A percentile compares a stretch with the other conserved stretches of the same genome.
Conservation (phyloP, 441 rosid genomes). For the Jatropha multifida region DNA sequence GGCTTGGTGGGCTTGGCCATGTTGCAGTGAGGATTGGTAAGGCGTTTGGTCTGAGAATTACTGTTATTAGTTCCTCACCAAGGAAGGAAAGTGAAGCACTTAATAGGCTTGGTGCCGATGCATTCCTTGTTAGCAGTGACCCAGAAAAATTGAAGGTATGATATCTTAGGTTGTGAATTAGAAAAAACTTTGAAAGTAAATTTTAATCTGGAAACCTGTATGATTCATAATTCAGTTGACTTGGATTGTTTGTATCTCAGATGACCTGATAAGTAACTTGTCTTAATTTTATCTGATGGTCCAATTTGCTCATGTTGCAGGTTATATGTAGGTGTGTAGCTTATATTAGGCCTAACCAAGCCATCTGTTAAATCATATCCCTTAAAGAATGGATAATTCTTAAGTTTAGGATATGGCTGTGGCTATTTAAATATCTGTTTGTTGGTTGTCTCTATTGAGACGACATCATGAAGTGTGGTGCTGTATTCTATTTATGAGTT, state of each 20-base stretch:
- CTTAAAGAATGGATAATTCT: neutral
- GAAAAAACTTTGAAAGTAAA: neutral
- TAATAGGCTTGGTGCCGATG: slow-evolving; percentile 59
- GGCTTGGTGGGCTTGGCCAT: slow-evolving; percentile 93
- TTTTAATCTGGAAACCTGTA: neutral
- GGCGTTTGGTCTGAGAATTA: slow-evolving; percentile 79
- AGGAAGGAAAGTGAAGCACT: slow-evolving; percentile 68
- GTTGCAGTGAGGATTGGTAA: slow-evolving; percentile 76
- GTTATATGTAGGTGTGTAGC: neutral
- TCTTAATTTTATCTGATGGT: too few species aligned
- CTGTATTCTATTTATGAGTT: too few species aligned
- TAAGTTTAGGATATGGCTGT: neutral
- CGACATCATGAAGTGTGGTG: too few species aligned
- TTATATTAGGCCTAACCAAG: neutral
- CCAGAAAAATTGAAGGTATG: slow-evolving; percentile 60
- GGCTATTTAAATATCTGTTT: neutral
- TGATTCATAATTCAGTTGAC: neutral
- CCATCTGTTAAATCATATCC: neutral
- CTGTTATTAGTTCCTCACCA: slow-evolving; percentile 67
- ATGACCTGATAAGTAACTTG: too few species aligned
- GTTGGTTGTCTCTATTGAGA: too few species aligned
- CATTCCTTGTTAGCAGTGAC: slow-evolving; percentile 63
- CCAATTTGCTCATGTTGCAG: too few species aligned
- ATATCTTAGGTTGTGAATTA: neutral
- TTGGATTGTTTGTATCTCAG: too few species aligned